Evolutionary conservation across 345 rosid genomes (phyloP).

Genomic region (Corchorus capsularis): DNA sequence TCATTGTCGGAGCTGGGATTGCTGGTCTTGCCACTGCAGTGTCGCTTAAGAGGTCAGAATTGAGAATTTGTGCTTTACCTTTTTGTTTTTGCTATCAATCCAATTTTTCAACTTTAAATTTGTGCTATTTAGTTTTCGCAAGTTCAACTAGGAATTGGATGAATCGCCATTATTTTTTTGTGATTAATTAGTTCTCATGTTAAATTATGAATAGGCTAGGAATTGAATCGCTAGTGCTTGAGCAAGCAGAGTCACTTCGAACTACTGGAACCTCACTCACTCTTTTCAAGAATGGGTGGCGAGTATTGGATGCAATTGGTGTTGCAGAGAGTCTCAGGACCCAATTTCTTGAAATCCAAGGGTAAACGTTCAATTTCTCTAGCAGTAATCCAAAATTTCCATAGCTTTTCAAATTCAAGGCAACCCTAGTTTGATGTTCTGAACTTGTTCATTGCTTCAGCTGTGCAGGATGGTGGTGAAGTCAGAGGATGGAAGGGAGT

Average conservation of each 20-base stretch:
- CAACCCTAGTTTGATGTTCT: constrained; percentile 15
- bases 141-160: neutral
- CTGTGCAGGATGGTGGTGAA: constrained; percentile 90
- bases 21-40: constrained; percentile 91
- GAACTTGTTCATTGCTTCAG: constrained; percentile 62
- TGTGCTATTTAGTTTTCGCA: neutral
- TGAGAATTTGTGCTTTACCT: neutral
- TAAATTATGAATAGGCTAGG: constrained; percentile 53
- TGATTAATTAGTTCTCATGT: neutral
- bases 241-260: constrained; percentile 85
- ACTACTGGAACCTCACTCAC: constrained; percentile 90
- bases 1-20: constrained; percentile 83
- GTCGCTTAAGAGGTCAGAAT: constrained; percentile 67
- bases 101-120: neutral
- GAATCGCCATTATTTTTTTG: neutral
- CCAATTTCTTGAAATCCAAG: constrained; percentile 82
- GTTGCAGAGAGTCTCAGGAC: constrained; percentile 72
- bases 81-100: neutral
- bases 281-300: constrained; percentile 95
- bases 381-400: neutral
- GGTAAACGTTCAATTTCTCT: constrained; percentile 42
- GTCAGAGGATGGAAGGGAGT: constrained; percentile 82
- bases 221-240: constrained; percentile 74
- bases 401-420: neutral
- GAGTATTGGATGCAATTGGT: constrained; percentile 83